Evolutionary conservation across 495 filamentous ascomycete genomes (phyloP), one percentile per base, ranked within the genome.

Genomic region (Choiromyces venosus): DNA sequence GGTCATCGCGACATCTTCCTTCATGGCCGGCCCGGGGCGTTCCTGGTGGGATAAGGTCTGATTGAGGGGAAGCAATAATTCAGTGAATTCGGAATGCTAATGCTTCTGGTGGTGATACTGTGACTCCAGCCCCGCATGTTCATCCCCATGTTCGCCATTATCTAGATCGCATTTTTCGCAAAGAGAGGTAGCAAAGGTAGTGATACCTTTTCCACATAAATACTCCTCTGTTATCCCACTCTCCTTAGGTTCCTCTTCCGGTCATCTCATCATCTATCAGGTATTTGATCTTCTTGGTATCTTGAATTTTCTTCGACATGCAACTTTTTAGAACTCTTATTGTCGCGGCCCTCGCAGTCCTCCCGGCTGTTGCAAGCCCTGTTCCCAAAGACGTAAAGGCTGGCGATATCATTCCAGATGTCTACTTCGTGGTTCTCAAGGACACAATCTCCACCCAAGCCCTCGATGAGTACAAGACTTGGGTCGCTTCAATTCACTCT

Each of bases 361-460:
- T 80, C 38, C 76, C 79, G 42, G 79, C 76, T 56, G 74, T 83
- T 69, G 74, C 78, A 9, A 82, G 78, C 65, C 74, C 76, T 0
- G 72, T 78, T 35, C 78, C 74, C 18, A 37, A 44, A 2, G 65
- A 66, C 36, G 67, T 65, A 46, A 79, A 78, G 38, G 74, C 73
- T 21, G 78, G 79, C n/a, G 78, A 80, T 69, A 68, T 83, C 71
- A 80, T 87, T 67, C 82, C 83, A 18, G 82, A 83, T 78, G 85
- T 84, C 61, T 88, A 87, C 79, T 87, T 88, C 37, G 82, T 88
- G 52, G 84, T 86, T 36, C 83, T 88, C 72, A 86, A 87, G 69
- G 76, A 82, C 35, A 82, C 83, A 65, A 78, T 83, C 70, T 82
- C 81, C 29, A 19, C 81, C n/a, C 65, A 79, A 21, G 79, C 79